phyloP scores from a whole-genome alignment of 352 stramenopile genomes.

The Pythium phragmitis region DNA sequence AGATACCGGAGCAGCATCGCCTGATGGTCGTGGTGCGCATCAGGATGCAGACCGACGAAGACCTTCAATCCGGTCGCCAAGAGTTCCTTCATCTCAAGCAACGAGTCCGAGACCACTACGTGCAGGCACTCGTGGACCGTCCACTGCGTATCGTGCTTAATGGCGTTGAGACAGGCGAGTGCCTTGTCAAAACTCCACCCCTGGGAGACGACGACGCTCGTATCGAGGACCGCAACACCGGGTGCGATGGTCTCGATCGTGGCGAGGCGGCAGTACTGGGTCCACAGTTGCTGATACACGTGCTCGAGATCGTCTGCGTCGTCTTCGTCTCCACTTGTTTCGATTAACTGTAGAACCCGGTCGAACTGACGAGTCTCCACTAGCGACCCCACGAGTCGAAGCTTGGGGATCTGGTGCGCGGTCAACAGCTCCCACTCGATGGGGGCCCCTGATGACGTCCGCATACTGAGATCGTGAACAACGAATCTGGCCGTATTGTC shows the following conservation, averaged over 20 bases:
- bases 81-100: conserved; percentile 57
- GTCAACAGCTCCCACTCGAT: conserved; percentile 7
- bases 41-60: conserved; percentile 8
- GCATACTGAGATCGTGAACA: background rate
- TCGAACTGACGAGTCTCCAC: conserved; percentile 37
- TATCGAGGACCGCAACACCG: conserved; percentile 9
- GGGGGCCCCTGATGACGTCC: background rate
- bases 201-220: conserved; percentile 1
- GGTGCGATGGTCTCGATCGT: conserved; percentile 13
- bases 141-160: conserved; percentile 48
- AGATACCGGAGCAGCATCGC: conserved; percentile 19
- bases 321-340: background rate
- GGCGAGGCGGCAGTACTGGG: conserved; percentile 28
- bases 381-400: conserved; percentile 43
- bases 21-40: background rate
- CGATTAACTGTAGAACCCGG: conserved; percentile 34
- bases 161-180: conserved; percentile 40
- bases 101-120: conserved; percentile 39
- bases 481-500: background rate
- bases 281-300: conserved; percentile 56
- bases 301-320: conserved; percentile 30
- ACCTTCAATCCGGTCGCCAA: conserved; percentile 44
- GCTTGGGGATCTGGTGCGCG: background rate
- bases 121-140: conserved; percentile 44
- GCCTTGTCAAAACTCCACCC: conserved; percentile 21